Base-by-base conservation (phyloP, 106 monocot genomes). In the Chionographis japonica region DNA sequence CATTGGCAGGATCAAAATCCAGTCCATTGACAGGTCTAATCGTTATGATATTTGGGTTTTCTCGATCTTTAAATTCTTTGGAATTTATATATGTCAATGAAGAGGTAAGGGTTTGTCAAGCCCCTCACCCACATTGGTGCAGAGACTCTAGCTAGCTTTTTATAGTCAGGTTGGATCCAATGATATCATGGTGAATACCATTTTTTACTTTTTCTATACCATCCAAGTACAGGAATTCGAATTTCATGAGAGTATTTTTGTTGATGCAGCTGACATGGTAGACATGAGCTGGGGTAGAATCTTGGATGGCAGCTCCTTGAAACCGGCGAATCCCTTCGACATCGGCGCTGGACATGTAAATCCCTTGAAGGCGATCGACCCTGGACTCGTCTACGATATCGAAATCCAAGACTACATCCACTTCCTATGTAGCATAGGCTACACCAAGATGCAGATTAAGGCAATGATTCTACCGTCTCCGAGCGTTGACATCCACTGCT, bases 381-480 rank as follows among this genome's bases (percentile, higher is more conserved):
- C 86, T 3, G 86, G 86, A 4, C 78, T 80, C 8, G 69, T 84
- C 15, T 79, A 90, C n/a, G 90, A 91, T 66, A 75, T 67, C 6
- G 81, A 70, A 42, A 52, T 79, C 3, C 43, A 63, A 43, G 91
- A 84, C 68, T 78, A 91, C 66, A 50, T 87, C 10, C 6, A 62
- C 19, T 82, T 82, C 53, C 84, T 90, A 17, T 90, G 90, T 50
- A 79, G 81, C 74, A 37, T 90, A 36, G 75, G 83, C 50, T 84
- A 86, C 58, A 66, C 60, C 0, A 27, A 66, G 50, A 11, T 20
- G 0, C 82, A 83, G 52, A 83, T 82, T 27, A 37, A 13, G 14
- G 68, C 4, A 2, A 69, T 87, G 61, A 46, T 83, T 17, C 57
- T 71, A 35, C 69, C 86, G 4, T 63, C 76, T 3, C 69, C 50